Conservation (phyloP, 306 rosid species). For the Parietaria judaica region DNA sequence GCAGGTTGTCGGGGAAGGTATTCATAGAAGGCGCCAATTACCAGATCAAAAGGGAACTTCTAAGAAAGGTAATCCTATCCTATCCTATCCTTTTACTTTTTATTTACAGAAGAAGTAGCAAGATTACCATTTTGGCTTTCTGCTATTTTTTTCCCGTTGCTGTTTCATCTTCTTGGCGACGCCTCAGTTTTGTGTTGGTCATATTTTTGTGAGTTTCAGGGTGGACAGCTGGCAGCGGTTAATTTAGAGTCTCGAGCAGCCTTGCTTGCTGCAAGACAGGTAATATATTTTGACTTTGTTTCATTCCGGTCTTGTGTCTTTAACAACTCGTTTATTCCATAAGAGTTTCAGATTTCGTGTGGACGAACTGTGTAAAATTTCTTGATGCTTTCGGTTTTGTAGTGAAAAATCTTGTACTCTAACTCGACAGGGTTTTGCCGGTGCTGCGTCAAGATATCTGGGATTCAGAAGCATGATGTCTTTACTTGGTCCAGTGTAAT, state of each 20-base stretch:
- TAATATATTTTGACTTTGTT: constrained; percentile 7
- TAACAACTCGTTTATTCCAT: no score
- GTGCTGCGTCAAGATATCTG: constrained; percentile 85
- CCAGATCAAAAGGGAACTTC: constrained; percentile 72
- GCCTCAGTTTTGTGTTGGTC: no score
- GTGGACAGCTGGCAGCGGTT: constrained; percentile 73
- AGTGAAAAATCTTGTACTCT: constrained; percentile 15
- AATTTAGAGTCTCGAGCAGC: constrained; percentile 84
- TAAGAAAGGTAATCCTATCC: constrained; percentile 56
- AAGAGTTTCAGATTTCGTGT: neutral
- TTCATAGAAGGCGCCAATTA: constrained; percentile 80
- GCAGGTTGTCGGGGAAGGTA: constrained; percentile 72
- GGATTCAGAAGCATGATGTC: constrained; percentile 84
- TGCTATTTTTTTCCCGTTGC: neutral
- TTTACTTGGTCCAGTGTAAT: constrained; percentile 86
- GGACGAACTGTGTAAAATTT: neutral
- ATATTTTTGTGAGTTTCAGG: constrained; percentile 43
- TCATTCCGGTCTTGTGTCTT: no score
- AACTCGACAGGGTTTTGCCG: constrained; percentile 63
- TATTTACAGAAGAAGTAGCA: no score
- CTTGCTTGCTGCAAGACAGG: constrained; percentile 88
- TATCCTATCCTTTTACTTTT: neutral
- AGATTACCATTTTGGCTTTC: neutral
- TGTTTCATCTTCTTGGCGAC: neutral
- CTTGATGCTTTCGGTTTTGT: no score